A percentile compares a stretch with the other conserved stretches of the same genome.
Conservation (phyloP, 208 protist genomes). For the Tetramitus jugosus region DNA sequence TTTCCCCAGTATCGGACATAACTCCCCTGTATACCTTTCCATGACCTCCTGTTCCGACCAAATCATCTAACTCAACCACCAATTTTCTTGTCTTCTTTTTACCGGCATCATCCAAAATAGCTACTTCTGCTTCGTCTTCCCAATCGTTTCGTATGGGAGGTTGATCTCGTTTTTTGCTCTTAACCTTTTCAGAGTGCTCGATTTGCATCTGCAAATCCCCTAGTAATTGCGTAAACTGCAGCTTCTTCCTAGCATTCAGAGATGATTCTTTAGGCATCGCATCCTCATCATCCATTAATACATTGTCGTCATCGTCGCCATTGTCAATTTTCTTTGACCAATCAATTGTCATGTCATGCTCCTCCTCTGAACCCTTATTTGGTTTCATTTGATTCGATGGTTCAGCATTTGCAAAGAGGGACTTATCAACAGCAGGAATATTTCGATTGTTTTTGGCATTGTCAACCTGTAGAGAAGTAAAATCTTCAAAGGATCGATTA, state of each 20-base stretch:
- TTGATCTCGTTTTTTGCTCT: not conserved
- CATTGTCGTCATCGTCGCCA: not conserved
- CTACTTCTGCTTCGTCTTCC: not conserved
- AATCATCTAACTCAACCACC: constrained; percentile 1
- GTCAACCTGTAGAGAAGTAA: too few species aligned
- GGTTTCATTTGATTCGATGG: too few species aligned
- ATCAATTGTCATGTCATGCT: not conserved
- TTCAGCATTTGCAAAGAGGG: too few species aligned
- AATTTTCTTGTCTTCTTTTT: not conserved
- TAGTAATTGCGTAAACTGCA: not conserved
- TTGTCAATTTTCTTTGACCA: not conserved
- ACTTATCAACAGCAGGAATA: too few species aligned
- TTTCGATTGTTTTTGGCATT: too few species aligned
- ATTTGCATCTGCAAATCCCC: not conserved
- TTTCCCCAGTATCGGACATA: not conserved
- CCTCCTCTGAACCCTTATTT: too few species aligned
- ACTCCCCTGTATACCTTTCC: constrained; percentile 11
- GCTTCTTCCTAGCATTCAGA: not conserved
- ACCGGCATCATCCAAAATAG: not conserved
- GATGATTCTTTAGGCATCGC: not conserved
- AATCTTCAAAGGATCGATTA: too few species aligned
- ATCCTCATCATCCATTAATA: not conserved
- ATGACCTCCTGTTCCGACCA: constrained; percentile 1
- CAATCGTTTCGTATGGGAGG: not conserved
- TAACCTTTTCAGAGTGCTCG: not conserved